phyloP scores from a whole-genome alignment of 2,329 filamentous ascomycete species.

The Sporothrix luriei region DNA sequence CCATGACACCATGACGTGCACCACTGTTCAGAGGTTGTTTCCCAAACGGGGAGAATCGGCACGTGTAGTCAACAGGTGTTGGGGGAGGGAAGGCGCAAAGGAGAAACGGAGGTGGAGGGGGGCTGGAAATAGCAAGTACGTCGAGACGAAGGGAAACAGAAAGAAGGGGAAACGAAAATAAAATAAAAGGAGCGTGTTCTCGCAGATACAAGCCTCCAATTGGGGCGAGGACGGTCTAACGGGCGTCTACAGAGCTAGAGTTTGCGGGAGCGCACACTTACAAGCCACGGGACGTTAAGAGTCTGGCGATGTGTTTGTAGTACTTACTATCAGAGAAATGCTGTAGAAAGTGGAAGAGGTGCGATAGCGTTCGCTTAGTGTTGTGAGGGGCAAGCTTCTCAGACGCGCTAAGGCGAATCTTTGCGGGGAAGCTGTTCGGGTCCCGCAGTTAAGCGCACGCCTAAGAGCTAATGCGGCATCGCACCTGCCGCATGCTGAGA shows the following conservation, averaged over 20 bases:
- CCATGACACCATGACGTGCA: slow-evolving; percentile 20
- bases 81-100: slow-evolving; percentile 28
- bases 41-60: slow-evolving; percentile 12
- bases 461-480: not conserved
- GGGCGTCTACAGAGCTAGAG: not conserved
- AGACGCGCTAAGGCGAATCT: slow-evolving; percentile 26
- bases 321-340: no score
- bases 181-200: not conserved
- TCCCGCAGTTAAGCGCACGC: not conserved
- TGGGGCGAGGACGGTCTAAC: slow-evolving; percentile 28
- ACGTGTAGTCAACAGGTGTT: not conserved
- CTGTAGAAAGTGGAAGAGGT: no score
- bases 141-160: slow-evolving; percentile 8
- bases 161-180: not conserved
- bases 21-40: not conserved
- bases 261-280: not conserved
- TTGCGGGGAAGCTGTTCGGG: slow-evolving; percentile 22
- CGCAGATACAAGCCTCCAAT: not conserved
- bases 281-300: slow-evolving; percentile 14
- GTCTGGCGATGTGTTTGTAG: not conserved
- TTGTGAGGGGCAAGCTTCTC: slow-evolving; percentile 23
- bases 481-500: not conserved
- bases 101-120: slow-evolving; percentile 25
- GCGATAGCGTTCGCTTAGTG: slow-evolving; percentile 13
- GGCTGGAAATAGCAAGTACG: not conserved